Conservation (phyloP, 345 rosid species). For the Alliaria petiolata region DNA sequence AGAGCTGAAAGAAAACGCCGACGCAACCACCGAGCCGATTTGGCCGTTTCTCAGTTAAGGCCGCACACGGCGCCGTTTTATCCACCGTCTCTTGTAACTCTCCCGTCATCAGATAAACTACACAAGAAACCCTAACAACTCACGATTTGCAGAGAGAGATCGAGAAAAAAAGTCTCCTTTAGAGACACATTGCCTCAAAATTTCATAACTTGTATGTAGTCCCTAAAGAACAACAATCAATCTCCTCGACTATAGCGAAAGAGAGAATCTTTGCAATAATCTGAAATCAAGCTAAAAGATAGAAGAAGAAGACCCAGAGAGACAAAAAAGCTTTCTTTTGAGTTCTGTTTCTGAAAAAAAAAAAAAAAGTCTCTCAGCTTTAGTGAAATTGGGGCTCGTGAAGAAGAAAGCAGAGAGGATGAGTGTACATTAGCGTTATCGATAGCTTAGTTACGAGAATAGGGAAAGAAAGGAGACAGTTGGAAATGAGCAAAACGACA, state of each 20-base stretch:
- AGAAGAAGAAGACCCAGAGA: not conserved
- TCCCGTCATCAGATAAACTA: conserved; percentile 12
- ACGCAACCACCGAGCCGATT: conserved; percentile 77
- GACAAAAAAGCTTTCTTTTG: not conserved
- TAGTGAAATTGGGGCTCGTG: conserved; percentile 17
- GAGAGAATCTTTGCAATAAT: not conserved
- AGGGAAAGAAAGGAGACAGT: conserved; percentile 25
- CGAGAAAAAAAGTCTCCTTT: conserved; percentile 9
- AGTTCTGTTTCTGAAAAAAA: not conserved
- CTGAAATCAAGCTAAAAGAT: not conserved
- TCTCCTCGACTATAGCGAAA: not conserved
- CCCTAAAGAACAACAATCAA: not conserved
- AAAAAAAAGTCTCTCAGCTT: conserved; percentile 14
- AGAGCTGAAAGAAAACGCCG: conserved; percentile 86
- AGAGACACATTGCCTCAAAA: conserved; percentile 10
- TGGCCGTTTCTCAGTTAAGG: conserved; percentile 63
- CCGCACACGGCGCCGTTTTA: conserved; percentile 42
- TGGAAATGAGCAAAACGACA: conserved; percentile 22
- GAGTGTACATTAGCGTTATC: conserved; percentile 10
- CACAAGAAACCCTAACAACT: not conserved
- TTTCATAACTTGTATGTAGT: not conserved
- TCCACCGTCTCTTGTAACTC: conserved; percentile 49
- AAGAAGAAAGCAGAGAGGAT: conserved; percentile 16
- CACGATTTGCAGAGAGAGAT: too few relatives aligned
- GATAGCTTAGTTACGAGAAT: conserved; percentile 27